A percentile compares a stretch with the other conserved stretches of the same genome.
phyloP scores from a whole-genome alignment of 2,329 filamentous ascomycete genomes.

The Sclerotinia sclerotiorum region DNA sequence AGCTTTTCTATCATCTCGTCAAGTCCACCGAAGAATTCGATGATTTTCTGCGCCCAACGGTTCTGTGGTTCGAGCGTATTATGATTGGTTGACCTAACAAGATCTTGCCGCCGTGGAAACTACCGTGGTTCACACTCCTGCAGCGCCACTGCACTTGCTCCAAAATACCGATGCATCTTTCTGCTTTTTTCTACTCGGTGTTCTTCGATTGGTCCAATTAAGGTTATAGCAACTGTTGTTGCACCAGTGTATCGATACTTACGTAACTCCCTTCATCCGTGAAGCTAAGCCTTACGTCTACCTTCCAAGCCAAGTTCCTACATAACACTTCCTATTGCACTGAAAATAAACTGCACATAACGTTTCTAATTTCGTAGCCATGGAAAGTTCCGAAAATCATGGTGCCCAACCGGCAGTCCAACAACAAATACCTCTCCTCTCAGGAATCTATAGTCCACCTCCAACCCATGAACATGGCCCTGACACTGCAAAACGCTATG shows the following conservation, averaged over 20 bases:
- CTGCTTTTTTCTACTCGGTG: neutral
- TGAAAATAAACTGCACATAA: neutral
- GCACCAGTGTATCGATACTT: no score
- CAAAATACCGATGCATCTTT: neutral
- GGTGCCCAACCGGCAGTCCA: neutral
- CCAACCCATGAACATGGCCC: conserved; percentile 8
- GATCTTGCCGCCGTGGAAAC: conserved; percentile 13
- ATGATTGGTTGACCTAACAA: neutral
- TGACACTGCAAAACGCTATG: conserved; percentile 11
- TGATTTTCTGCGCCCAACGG: neutral
- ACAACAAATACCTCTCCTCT: conserved; percentile 13
- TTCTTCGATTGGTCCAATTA: neutral
- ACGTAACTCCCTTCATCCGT: neutral
- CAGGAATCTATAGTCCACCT: conserved; percentile 10
- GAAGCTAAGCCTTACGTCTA: conserved; percentile 12
- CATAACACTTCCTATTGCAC: conserved; percentile 2
- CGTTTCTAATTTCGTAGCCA: neutral
- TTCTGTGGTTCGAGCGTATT: conserved; percentile 2
- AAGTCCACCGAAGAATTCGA: neutral
- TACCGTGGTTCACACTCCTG: neutral
- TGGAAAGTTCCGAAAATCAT: neutral
- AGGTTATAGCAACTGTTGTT: neutral
- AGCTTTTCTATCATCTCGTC: neutral
- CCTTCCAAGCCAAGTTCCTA: neutral
- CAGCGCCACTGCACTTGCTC: neutral